Evolutionary conservation across 2,329 filamentous ascomycete genomes (phyloP), one percentile per base, ranked within the genome.

Genomic region (Sclerotinia trifoliorum): DNA sequence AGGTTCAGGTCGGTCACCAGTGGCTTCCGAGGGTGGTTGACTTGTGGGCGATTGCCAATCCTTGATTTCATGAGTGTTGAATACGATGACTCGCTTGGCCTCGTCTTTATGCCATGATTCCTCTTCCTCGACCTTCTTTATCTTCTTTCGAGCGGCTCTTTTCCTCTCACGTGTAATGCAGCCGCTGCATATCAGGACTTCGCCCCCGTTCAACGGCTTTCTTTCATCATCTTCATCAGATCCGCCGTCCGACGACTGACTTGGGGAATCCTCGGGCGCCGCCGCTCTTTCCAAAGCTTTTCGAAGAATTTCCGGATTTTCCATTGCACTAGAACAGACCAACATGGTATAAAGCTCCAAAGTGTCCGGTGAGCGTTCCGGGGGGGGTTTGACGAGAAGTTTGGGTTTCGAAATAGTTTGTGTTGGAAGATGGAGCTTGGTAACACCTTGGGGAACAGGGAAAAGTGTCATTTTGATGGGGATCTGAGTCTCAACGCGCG

Each of bases 371-470:
- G 86, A 85, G 46, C 85, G 86, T 49, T 87, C 84, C 3, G 89
- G 85, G 2, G 84, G 79, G 2, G 90, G 87, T 75, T 93, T 96
- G 3, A 91, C 88, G 56, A 96, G 84, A 32, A 97, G 85, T 79
- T 98, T 98, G 8, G 94, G 92, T 78, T 98, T 98, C 26, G 94
- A 95, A 66, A 99, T 95, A 0, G 93, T 96, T 77, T 97, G 90
- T 4, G 90, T 88, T 5, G 94, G 95, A 21, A 99, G 85, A 75
- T 96, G 93, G 63, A 98, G 81, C 77, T 90, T 92, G 71, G 90
- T 91, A 68, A 94, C 87, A 15, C 90, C 90, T 0, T 84, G 81
- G 1, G 94, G 93, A 58, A 96, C 82, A 26, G 91, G 88, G 68
- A 88, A 89, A 51, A 98, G 80, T 0, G 89, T 90, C 79, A 98